phyloP scores from a whole-genome alignment of 495 filamentous ascomycete species.

The Penicillium bovifimosum region DNA sequence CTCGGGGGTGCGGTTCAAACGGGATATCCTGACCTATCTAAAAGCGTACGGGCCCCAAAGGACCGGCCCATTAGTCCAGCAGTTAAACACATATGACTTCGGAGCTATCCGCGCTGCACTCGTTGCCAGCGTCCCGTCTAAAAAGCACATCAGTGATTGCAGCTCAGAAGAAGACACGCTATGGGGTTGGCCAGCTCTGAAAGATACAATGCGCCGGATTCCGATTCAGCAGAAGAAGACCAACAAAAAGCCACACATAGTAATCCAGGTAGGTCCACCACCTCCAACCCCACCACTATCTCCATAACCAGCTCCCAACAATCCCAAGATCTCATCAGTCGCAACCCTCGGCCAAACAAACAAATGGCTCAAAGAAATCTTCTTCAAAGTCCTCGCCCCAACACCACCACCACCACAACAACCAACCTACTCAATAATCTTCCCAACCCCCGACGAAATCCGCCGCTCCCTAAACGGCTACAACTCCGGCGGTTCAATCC shows the following conservation, averaged over 20 bases:
- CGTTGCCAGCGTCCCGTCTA: constrained; percentile 70
- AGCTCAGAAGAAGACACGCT: constrained; percentile 41
- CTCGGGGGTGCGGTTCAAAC: constrained; percentile 66
- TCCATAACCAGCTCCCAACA: neutral
- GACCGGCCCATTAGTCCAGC: constrained; percentile 46
- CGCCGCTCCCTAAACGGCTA: constrained; percentile 78
- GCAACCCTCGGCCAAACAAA: constrained; percentile 71
- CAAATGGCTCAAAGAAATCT: constrained; percentile 63
- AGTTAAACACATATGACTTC: constrained; percentile 66
- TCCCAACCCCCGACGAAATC: constrained; percentile 75
- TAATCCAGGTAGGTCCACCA: constrained; percentile 49
- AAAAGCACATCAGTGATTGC: constrained; percentile 39
- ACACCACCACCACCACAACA: constrained; percentile 7
- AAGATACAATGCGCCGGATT: constrained; percentile 53
- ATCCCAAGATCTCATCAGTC: constrained; percentile 62
- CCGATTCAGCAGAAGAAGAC: constrained; percentile 8
- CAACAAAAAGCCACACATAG: constrained; percentile 49
- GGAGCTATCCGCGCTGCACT: constrained; percentile 62
- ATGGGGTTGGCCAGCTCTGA: constrained; percentile 73
- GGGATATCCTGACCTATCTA: constrained; percentile 70
- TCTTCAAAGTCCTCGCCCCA: constrained; percentile 54
- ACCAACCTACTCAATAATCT: constrained; percentile 57
- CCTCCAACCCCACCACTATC: neutral
- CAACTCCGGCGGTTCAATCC: constrained; percentile 70
- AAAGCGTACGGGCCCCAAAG: constrained; percentile 56